These are phyloP conservation scores for Lentinula novae-zelandiae DNA, from an alignment of 1,284 basidiomycete genomes.

Conservation along the genomic window DNA sequence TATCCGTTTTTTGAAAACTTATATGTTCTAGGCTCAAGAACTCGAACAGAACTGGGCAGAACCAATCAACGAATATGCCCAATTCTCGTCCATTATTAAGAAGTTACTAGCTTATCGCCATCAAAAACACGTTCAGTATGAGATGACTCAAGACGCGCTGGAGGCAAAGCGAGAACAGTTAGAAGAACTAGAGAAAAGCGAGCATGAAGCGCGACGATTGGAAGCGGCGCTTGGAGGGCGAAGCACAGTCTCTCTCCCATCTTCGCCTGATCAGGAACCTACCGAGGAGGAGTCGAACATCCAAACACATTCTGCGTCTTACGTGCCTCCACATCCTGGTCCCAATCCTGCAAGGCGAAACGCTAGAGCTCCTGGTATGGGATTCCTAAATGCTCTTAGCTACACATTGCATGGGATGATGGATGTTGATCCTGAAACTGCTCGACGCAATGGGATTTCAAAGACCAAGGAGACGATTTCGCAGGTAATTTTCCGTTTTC, in stretches of 20 bases:
- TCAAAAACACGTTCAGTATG: slow-evolving; percentile 97
- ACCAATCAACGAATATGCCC: slow-evolving; percentile 92
- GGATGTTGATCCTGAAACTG: slow-evolving; percentile 97
- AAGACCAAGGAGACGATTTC: slow-evolving; percentile 94
- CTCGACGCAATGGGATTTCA: slow-evolving; percentile 87
- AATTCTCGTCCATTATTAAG: slow-evolving; percentile 94
- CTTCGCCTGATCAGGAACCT: slow-evolving; percentile 26
- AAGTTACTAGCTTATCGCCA: slow-evolving; percentile 92
- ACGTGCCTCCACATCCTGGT: slow-evolving; percentile 72
- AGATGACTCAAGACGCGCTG: slow-evolving; percentile 91
- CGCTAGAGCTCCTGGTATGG: slow-evolving; percentile 68
- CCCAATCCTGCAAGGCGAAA: slow-evolving; percentile 60
- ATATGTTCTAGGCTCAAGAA: slow-evolving; percentile 68
- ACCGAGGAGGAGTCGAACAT: slow-evolving; percentile 22
- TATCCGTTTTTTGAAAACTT: neutral
- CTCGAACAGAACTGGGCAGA: slow-evolving; percentile 94
- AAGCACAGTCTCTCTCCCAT: slow-evolving; percentile 23
- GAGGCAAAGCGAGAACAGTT: slow-evolving; percentile 86
- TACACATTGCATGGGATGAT: slow-evolving; percentile 97
- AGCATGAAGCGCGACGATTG: slow-evolving; percentile 85
- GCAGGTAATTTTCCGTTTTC: slow-evolving; percentile 51
- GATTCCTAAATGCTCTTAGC: slow-evolving; percentile 87
- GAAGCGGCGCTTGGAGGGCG: slow-evolving; percentile 81
- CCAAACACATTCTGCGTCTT: slow-evolving; percentile 29
- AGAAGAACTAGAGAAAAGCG: slow-evolving; percentile 89